A percentile compares a stretch with the other conserved stretches of the same genome.
These are phyloP conservation scores for Dactylonectria macrodidyma DNA, from an alignment of 2,329 filamentous ascomycete species.

Conservation along the genomic window DNA sequence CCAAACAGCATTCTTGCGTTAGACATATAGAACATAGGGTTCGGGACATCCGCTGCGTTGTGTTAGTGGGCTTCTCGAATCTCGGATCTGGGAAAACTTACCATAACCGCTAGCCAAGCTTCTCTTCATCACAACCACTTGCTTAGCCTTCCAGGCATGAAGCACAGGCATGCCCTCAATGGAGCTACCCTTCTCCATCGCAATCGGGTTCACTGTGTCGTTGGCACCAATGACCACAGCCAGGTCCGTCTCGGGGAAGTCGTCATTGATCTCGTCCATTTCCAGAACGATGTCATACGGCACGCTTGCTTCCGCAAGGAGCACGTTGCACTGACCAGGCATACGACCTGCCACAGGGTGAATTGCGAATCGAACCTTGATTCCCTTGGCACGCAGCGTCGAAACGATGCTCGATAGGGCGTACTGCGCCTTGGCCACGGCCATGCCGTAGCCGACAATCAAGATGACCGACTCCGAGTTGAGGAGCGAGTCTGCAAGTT, in stretches of 20 bases:
- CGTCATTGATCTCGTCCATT: constrained; percentile 97
- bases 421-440: constrained; percentile 93
- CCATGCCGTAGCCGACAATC: constrained; percentile 94
- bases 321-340: constrained; percentile 93
- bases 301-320: constrained; percentile 89
- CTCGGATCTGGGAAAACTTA: constrained; percentile 54
- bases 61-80: constrained; percentile 31
- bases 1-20: constrained; percentile 93
- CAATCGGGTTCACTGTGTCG: constrained; percentile 93
- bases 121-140: constrained; percentile 94
- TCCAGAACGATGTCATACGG: constrained; percentile 94
- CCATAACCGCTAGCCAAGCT: constrained; percentile 91
- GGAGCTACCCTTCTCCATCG: constrained; percentile 84
- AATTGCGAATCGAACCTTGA: constrained; percentile 90
- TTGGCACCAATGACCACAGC: constrained; percentile 93
- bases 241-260: constrained; percentile 88
- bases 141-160: constrained; percentile 94
- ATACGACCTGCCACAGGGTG: constrained; percentile 92
- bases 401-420: constrained; percentile 87
- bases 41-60: constrained; percentile 82
- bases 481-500: constrained; percentile 81
- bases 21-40: constrained; percentile 95
- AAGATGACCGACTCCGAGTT: constrained; percentile 90
- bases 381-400: constrained; percentile 79
- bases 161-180: constrained; percentile 95